Percentiles rank a stretch among this genome's conserved stretches.
Conservation (phyloP, 2,329 filamentous ascomycete genomes). For the Colletotrichum falcatum region DNA sequence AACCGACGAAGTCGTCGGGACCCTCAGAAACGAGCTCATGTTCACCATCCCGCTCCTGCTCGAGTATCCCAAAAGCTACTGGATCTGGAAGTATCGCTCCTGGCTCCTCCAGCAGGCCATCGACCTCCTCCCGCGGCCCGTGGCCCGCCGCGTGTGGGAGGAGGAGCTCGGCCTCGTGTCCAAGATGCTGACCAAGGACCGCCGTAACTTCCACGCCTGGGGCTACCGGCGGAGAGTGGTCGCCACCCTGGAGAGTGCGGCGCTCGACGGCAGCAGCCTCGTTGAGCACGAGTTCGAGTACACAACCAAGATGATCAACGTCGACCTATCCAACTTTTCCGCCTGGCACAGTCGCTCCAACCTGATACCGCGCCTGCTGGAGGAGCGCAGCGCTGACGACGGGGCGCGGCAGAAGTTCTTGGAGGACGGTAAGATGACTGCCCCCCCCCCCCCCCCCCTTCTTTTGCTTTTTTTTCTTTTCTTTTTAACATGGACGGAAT, state of each 20-base stretch:
- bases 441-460: too few species aligned
- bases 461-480: too few species aligned
- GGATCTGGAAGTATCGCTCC: conserved; percentile 97
- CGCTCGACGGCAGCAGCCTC: conserved; percentile 69
- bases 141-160: conserved; percentile 79
- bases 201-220: conserved; percentile 97
- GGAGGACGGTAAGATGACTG: conserved; percentile 68
- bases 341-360: conserved; percentile 94
- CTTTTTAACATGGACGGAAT: background rate
- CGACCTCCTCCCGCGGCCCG: conserved; percentile 65
- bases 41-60: conserved; percentile 89
- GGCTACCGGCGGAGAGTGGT: conserved; percentile 87
- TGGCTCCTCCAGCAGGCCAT: conserved; percentile 86
- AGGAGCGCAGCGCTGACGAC: conserved; percentile 75
- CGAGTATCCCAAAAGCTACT: conserved; percentile 96
- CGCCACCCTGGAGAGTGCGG: conserved; percentile 74
- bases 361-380: conserved; percentile 80
- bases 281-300: conserved; percentile 87
- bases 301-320: conserved; percentile 87
- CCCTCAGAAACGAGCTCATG: conserved; percentile 75
- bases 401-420: conserved; percentile 75
- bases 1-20: conserved; percentile 41
- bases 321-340: conserved; percentile 94
- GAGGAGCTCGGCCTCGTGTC: conserved; percentile 84
- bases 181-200: conserved; percentile 90